Percentiles rank a stretch among this genome's conserved stretches.
Evolutionary conservation across 768 basidiomycete species (phyloP).

Genomic region (Holtermannia corniformis): DNA sequence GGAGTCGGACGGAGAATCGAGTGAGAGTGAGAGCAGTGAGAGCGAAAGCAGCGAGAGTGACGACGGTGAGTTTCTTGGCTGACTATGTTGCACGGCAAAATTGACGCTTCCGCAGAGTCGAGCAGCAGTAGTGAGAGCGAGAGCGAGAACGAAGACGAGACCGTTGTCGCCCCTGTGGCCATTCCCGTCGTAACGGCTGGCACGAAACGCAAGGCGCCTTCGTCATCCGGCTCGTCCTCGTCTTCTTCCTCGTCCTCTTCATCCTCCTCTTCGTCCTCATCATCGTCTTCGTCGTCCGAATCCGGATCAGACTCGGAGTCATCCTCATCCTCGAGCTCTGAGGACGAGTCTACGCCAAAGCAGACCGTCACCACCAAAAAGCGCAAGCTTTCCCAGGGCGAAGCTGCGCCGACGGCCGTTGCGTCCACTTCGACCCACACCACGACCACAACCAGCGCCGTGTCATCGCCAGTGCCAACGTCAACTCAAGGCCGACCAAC

Average conservation of each 20-base stretch:
- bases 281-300: slow-evolving; percentile 19
- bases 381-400: slow-evolving; percentile 23
- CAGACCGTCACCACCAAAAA: slow-evolving; percentile 27
- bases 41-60: not conserved
- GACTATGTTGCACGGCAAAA: not conserved
- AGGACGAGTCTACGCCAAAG: slow-evolving; percentile 25
- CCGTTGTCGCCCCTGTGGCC: not conserved
- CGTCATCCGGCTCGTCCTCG: slow-evolving; percentile 14
- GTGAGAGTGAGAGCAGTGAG: not conserved
- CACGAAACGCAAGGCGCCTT: slow-evolving; percentile 29
- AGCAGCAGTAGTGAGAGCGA: not conserved
- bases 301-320: slow-evolving; percentile 11
- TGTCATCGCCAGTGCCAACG: not conserved
- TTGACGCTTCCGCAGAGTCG: not conserved
- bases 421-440: slow-evolving; percentile 29
- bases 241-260: slow-evolving; percentile 25
- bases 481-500: slow-evolving; percentile 22
- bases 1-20: too few species aligned
- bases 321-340: slow-evolving; percentile 10
- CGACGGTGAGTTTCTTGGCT: not conserved
- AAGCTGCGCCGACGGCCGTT: slow-evolving; percentile 15
- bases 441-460: slow-evolving; percentile 16
- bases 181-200: slow-evolving; percentile 14
- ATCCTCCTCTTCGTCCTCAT: slow-evolving; percentile 16
- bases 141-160: not conserved